phyloP scores from a whole-genome alignment of 176 grass and related monocot genomes.

The Ensete glaucum region DNA sequence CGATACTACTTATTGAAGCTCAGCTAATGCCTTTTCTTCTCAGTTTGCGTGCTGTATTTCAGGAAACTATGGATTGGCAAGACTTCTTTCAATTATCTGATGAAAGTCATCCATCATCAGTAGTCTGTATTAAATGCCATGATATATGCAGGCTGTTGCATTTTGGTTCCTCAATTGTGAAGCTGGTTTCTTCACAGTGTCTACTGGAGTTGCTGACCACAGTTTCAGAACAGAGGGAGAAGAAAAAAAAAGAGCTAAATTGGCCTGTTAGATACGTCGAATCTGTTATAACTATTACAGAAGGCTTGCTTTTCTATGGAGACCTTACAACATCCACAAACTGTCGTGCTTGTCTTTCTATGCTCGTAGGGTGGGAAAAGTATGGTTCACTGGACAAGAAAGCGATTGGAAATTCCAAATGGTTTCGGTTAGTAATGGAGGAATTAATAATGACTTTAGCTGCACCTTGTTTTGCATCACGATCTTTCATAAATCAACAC shows the following conservation, averaged over 20 bases:
- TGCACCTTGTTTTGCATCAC: conserved; percentile 70
- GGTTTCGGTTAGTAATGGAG: conserved; percentile 78
- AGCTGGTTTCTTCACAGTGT: conserved; percentile 81
- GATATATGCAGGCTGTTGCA: conserved; percentile 77
- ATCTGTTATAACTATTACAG: conserved; percentile 65
- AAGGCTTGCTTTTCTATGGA: conserved; percentile 66
- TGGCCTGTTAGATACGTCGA: conserved; percentile 65
- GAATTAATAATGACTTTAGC: conserved; percentile 75
- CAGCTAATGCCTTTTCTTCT: conserved; percentile 16
- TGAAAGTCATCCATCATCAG: conserved; percentile 39
- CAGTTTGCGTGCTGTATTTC: conserved; percentile 60
- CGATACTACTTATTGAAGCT: not conserved
- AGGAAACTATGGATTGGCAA: conserved; percentile 62
- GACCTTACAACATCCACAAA: conserved; percentile 59
- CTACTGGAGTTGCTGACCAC: conserved; percentile 61
- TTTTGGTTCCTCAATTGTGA: conserved; percentile 56
- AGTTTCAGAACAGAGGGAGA: conserved; percentile 51
- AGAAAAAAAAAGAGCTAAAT: conserved; percentile 40
- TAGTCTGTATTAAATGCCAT: conserved; percentile 64
- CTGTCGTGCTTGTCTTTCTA: conserved; percentile 51
- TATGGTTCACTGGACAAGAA: conserved; percentile 46
- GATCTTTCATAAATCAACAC: conserved; percentile 57
- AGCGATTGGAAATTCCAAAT: conserved; percentile 52
- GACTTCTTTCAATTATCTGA: conserved; percentile 58
- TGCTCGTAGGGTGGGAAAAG: conserved; percentile 68